Percentiles rank a stretch among this genome's conserved stretches.
phyloP scores from a whole-genome alignment of 2,329 filamentous ascomycete species.

The Fusarium solani-melongenae region DNA sequence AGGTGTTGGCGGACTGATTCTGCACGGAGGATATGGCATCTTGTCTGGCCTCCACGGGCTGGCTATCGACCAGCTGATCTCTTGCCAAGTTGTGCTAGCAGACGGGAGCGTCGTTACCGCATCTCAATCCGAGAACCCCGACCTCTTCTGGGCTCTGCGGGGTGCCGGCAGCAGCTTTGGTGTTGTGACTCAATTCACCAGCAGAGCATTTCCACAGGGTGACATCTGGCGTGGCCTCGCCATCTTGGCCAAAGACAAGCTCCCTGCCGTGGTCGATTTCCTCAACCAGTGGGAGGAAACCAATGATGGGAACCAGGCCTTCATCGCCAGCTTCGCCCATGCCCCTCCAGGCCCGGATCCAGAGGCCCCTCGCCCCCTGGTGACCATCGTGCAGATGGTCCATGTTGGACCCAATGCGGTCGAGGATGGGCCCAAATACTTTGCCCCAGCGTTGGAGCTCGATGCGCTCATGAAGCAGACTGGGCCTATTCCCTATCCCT shows the following conservation, averaged over 20 bases:
- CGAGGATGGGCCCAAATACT: conserved; percentile 43
- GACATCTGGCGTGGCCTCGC: conserved; percentile 47
- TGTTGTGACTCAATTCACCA: conserved; percentile 54
- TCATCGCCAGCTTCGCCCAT: conserved; percentile 26
- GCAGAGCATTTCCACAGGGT: conserved; percentile 45
- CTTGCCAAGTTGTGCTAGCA: conserved; percentile 53
- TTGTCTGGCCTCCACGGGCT: conserved; percentile 66
- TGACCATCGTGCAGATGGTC: conserved; percentile 28
- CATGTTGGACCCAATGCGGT: conserved; percentile 34
- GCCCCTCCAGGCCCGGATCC: conserved; percentile 36
- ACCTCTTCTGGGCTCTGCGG: conserved; percentile 55
- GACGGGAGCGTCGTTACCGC: conserved; percentile 50
- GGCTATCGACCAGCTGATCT: conserved; percentile 54
- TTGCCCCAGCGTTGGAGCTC: conserved; percentile 51
- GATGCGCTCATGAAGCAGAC: conserved; percentile 51
- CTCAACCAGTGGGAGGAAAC: conserved; percentile 43
- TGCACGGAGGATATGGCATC: conserved; percentile 70
- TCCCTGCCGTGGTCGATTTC: conserved; percentile 45
- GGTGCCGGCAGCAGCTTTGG: conserved; percentile 57
- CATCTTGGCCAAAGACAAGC: conserved; percentile 40
- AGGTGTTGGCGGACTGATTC: conserved; percentile 67
- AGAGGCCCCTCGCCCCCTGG: conserved; percentile 28
- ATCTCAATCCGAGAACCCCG: conserved; percentile 55
- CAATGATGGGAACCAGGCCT: conserved; percentile 38
- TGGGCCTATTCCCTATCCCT: conserved; percentile 54